These are phyloP conservation scores for Circinella umbellata DNA, from an alignment of 371 early-diverging fungal species.

Conservation along the genomic window DNA sequence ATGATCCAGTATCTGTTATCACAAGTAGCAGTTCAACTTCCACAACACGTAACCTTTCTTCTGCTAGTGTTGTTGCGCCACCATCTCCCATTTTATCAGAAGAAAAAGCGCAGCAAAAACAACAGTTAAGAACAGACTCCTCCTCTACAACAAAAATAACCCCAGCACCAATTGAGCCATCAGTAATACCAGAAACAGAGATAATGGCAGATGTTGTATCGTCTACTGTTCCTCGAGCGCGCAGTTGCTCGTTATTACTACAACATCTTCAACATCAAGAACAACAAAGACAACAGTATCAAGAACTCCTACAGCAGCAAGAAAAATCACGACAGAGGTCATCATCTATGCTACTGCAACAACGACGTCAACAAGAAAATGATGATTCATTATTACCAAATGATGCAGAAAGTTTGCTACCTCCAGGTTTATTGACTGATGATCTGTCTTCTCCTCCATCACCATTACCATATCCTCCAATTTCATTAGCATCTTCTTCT, in stretches of 20 bases:
- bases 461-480: not conserved
- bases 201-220: not conserved
- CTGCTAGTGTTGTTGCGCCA: not conserved
- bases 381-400: constrained; percentile 27
- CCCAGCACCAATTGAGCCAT: not conserved
- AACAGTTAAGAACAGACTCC: no score
- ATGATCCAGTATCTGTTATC: not conserved
- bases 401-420: constrained; percentile 41
- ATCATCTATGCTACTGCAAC: not conserved
- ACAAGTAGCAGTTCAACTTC: not conserved
- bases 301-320: not conserved
- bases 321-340: not conserved
- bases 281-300: constrained; percentile 5
- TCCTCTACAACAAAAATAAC: no score
- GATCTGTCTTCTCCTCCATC: constrained; percentile 17
- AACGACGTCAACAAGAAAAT: not conserved
- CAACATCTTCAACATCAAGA: constrained; percentile 5
- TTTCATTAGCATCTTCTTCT: not conserved
- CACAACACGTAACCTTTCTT: not conserved
- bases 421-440: constrained; percentile 36
- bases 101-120: not conserved
- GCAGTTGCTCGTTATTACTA: constrained; percentile 1
- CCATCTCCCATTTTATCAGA: constrained; percentile 7
- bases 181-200: not conserved
- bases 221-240: not conserved